Base-by-base conservation (phyloP, 495 filamentous ascomycete genomes). In the Trichoderma reesei region DNA sequence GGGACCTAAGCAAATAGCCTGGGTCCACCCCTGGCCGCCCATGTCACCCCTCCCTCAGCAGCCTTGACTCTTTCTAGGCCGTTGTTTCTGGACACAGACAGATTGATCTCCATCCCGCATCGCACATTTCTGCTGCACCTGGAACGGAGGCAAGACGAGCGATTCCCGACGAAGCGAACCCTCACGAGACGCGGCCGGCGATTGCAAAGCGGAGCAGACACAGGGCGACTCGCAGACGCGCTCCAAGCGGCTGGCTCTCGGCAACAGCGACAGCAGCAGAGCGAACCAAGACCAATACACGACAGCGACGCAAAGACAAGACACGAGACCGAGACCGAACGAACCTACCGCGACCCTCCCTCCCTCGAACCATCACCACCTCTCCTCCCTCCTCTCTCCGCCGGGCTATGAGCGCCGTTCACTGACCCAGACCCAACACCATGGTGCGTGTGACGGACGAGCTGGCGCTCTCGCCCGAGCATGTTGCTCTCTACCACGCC, bases 401-500 rank as follows among this genome's bases (percentile, higher is more conserved):
- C 13, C 31, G 41, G 63, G 68, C 67, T 68, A 75, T 72, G 70
- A 68, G 64, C 68, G 68, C 70, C 73, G 70, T 76, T 76, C 66
- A 71, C 69, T 79, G 72, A 76, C 18, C 74, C n/a, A 74, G 44
- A 48, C 44, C 13, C 5, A 7, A 48, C 74, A 79, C 78, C 72
- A 88, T 88, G 85, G 86, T 88, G 72, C 79, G 82, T 79, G 80
- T 90, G 73, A 83, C 78, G 65, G 79, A 85, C 67, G 80, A 84
- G 71, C 80, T 86, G 75, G 80, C 82, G 63, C 80, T 93, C 74
- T 86, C 88, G 71, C 79, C 87, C 75, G 88, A 90, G 71, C 82
- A 88, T 65, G 82, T 94, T 75, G 84, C 82, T 67, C 87, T 93
- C 65, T 94, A 92, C 79, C 85, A 91, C 76, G 85, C 87, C 69